These are phyloP conservation scores for Cladosporium sp. DNA, from an alignment of 2,329 filamentous ascomycete genomes.

Conservation along the genomic window DNA sequence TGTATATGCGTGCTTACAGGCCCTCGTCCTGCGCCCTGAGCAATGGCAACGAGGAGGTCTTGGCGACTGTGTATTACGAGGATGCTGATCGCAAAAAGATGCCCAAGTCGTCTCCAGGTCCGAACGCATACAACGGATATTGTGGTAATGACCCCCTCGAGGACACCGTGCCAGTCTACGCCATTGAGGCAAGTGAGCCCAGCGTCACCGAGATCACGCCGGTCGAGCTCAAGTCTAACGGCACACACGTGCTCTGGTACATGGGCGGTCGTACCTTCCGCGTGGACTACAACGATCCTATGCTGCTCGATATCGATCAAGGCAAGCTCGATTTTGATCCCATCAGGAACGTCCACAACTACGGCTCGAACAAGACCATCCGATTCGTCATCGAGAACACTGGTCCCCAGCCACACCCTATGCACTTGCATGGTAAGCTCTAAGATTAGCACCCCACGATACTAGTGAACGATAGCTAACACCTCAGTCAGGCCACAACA, in stretches of 20 bases:
- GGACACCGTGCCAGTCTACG: slow-evolving; percentile 50
- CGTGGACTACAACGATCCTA: slow-evolving; percentile 41
- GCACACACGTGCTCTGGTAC: slow-evolving; percentile 53
- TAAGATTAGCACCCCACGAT: not conserved
- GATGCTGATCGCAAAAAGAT: slow-evolving; percentile 47
- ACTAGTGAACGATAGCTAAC: not conserved
- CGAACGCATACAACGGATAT: slow-evolving; percentile 26
- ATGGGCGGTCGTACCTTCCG: slow-evolving; percentile 50
- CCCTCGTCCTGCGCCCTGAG: slow-evolving; percentile 36
- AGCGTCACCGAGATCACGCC: slow-evolving; percentile 39
- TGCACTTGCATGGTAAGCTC: slow-evolving; percentile 43
- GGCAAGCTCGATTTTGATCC: slow-evolving; percentile 31
- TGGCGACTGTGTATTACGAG: slow-evolving; percentile 65
- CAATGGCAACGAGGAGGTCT: slow-evolving; percentile 37
- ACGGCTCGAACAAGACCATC: slow-evolving; percentile 35
- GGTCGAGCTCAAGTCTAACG: slow-evolving; percentile 41
- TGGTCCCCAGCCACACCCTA: slow-evolving; percentile 32
- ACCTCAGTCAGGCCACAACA: slow-evolving; percentile 34
- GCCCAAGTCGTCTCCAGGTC: slow-evolving; percentile 42
- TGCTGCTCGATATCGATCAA: slow-evolving; percentile 35
- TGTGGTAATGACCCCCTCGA: slow-evolving; percentile 58
- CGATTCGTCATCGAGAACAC: slow-evolving; percentile 39
- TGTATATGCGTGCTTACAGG: slow-evolving; percentile 15
- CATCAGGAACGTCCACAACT: slow-evolving; percentile 38
- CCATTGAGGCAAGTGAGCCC: slow-evolving; percentile 37